Base-by-base conservation (phyloP, 2,329 filamentous ascomycete genomes). In the Teratosphaeria destructans region DNA sequence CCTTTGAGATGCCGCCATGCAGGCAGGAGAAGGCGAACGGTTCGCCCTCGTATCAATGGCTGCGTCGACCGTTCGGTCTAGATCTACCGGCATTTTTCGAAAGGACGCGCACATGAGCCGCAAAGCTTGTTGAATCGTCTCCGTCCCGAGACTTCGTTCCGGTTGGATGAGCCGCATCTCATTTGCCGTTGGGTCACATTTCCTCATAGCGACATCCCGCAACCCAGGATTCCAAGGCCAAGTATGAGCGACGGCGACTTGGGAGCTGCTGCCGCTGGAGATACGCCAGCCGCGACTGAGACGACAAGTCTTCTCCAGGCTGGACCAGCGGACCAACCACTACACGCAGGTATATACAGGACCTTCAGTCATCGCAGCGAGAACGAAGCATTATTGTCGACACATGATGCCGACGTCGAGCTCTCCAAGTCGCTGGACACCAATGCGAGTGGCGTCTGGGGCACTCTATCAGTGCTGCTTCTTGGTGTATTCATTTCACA, bases 401-500 rank as follows among this genome's bases (percentile, higher is more conserved):
- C 62, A 23, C 61, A 65, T 63, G 64, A 66, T 58, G 61, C 57
- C 55, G 67, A 69, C 57, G 57, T 62, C 19, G 62, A 65, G 56
- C 52, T 55, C 11, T 59, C 62, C 19, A 62, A 61, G 54, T 53
- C 57, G 23, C 35, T 23, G 29, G 55, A 47, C 8, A 23, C 37
- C 11, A 26, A 19, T 43, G 55, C 29, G 16, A 10, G 16, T 27
- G 61, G 63, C 4, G 61, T 67, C 8, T 70, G 64, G 58, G 63
- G 61, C 3, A 68, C 66, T 7, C 63, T 73, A 12, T 71, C 69
- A 4, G 68, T 71, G 1, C 63, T 72, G 1, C 59, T 72, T 1
- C 63, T 86, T 57, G 84, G 84, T n/a, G 62, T 91, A 49, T 89
- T 89, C 69, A 78, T 93, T 7, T 81, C 85, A 23, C 86, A 88